A percentile compares a stretch with the other conserved stretches of the same genome.
Conservation (phyloP, 2,329 filamentous ascomycete species). For the Exophiala sp. region DNA sequence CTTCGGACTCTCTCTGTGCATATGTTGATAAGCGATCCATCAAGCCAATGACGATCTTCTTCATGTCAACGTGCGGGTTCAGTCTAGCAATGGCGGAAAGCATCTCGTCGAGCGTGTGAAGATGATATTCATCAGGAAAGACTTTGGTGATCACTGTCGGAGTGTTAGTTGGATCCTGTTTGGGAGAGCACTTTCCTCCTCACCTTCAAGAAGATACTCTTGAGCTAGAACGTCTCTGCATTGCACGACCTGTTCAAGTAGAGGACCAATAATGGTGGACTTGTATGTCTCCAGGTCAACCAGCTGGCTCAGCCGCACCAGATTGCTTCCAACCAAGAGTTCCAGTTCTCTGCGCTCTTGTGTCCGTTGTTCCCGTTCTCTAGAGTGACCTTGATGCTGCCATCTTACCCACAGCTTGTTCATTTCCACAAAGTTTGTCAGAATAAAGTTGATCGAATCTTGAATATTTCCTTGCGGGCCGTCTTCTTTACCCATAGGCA, state of each 20-base stretch:
- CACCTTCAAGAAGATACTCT: slow-evolving; percentile 87
- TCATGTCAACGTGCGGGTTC: slow-evolving; percentile 96
- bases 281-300: slow-evolving; percentile 96
- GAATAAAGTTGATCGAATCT: slow-evolving; percentile 95
- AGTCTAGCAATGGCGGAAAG: slow-evolving; percentile 87
- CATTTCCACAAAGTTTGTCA: slow-evolving; percentile 99
- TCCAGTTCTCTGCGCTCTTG: slow-evolving; percentile 95
- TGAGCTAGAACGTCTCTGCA: slow-evolving; percentile 95
- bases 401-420: slow-evolving; percentile 98
- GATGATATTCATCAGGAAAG: slow-evolving; percentile 96
- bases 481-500: slow-evolving; percentile 78
- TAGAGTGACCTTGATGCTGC: slow-evolving; percentile 94
- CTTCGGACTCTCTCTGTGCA: slow-evolving; percentile 79
- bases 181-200: slow-evolving; percentile 10
- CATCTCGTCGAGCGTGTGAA: slow-evolving; percentile 94
- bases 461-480: slow-evolving; percentile 93
- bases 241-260: slow-evolving; percentile 95
- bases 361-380: slow-evolving; percentile 87
- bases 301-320: slow-evolving; percentile 89
- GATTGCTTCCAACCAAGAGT: slow-evolving; percentile 90
- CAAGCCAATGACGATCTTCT: slow-evolving; percentile 93
- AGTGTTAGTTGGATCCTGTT: background rate
- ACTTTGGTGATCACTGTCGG: slow-evolving; percentile 86
- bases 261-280: slow-evolving; percentile 77
- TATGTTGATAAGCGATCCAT: slow-evolving; percentile 97